Evolutionary conservation across 306 rosid genomes (phyloP).

Genomic region (Cucurbita argyrosperma): DNA sequence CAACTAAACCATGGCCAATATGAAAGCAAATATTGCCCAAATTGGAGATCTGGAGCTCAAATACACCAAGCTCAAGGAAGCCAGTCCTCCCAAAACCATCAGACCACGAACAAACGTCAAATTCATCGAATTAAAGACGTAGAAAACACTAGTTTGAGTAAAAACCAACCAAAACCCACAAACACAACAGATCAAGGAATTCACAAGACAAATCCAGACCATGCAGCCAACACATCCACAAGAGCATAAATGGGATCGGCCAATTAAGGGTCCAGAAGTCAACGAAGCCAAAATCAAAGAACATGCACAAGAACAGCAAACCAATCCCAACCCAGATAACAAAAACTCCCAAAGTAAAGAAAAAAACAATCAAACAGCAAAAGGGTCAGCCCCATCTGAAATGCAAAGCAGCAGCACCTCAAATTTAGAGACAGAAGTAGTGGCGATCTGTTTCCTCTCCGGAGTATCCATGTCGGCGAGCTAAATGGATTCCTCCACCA

Average conservation of each 20-base stretch:
- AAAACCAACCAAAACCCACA: conserved; percentile 1
- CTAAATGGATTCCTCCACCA: neutral
- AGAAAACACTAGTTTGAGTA: neutral
- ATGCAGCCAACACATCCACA: conserved; percentile 9
- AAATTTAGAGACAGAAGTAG: conserved; percentile 38
- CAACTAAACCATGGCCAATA: neutral
- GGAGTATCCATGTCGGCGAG: conserved; percentile 58
- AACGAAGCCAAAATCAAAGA: neutral
- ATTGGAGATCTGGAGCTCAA: conserved; percentile 19
- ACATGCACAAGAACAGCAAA: neutral
- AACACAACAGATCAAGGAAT: conserved; percentile 6
- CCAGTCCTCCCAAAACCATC: neutral
- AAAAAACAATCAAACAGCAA: neutral
- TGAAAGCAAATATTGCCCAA: conserved; percentile 8
- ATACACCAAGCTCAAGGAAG: neutral
- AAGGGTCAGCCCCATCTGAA: neutral
- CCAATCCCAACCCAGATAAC: neutral
- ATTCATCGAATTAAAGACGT: neutral
- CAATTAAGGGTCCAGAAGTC: neutral
- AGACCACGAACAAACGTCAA: neutral
- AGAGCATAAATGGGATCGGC: neutral
- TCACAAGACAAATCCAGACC: conserved; percentile 3
- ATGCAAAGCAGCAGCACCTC: conserved; percentile 31
- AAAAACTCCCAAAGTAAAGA: neutral
- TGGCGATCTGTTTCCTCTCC: conserved; percentile 61